Evolutionary conservation across 805 yeast species (phyloP), one percentile per base, ranked within the genome.

Genomic region (Millerago galiae): DNA sequence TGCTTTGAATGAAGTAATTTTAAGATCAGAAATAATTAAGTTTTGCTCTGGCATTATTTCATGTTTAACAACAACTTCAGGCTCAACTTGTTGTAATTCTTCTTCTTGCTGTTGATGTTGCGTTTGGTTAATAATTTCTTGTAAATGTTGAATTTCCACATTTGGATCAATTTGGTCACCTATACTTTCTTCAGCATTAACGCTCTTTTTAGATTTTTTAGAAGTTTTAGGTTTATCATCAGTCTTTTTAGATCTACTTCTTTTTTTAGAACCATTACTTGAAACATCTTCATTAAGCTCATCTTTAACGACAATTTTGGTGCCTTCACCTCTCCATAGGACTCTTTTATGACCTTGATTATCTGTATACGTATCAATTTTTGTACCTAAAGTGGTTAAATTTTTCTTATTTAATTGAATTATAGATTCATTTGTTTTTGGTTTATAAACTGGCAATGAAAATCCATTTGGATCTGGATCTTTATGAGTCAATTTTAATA

Each of bases 1-100:
- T 2, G 72, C 62, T 35, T 70, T 71, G 45, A 75, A 59, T 2
- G 77, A 71, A 3, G 61, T 56, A 2, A 65, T 72, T 16, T 63
- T 55, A 17, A 67, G 56, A 7, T 68, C 69, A 15, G 62, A 60
- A 17, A 59, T 51, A 30, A 41, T 42, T 27, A 40, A 43, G 13
- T 16, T 13, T 7, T 21, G 24, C 24, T 15, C 37, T 32, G 31
- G 45, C 45, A 9, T 18, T 27, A 35, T 10, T 21, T 35, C 18
- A 5, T n/a, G 13, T 34, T 8, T 25, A 15, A 24, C n/a, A 12
- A 35, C n/a, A 16, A 27, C 34, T 25, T 33, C 26, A 15, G 18
- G 30, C 7, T 28, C 29, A 8, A 10, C 13, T 15, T 25, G 16
- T n/a, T 13, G 9, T 14, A 10, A 5, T 27, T 21, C 25, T 14